phyloP scores from a whole-genome alignment of 352 stramenopile genomes.

The Aphanomyces astaci region DNA sequence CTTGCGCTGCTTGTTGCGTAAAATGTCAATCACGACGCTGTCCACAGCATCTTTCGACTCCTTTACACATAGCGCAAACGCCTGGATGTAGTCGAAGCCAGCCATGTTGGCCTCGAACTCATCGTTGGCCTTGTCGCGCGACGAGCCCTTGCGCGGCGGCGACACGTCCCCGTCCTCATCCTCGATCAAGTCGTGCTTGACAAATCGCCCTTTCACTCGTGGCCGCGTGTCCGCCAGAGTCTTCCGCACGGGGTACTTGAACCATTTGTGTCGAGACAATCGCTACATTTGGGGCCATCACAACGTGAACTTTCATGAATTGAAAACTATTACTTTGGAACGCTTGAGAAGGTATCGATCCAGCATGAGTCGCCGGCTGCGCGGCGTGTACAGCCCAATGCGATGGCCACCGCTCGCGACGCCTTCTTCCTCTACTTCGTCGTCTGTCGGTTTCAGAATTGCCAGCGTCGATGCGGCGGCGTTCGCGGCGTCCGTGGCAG shows the following conservation, averaged over 20 bases:
- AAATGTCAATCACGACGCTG: constrained; percentile 15
- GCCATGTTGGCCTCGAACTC: not conserved
- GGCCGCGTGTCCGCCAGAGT: constrained; percentile 18
- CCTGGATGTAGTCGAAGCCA: constrained; percentile 23
- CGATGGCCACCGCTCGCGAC: not conserved
- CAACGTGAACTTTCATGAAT: too few species aligned
- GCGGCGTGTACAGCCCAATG: constrained; percentile 22
- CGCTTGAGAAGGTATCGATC: constrained; percentile 22
- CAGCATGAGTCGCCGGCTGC: constrained; percentile 18
- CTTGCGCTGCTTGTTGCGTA: constrained; percentile 12
- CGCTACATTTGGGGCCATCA: too few species aligned
- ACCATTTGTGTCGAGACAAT: constrained; percentile 18
- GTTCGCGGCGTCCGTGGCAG: not conserved
- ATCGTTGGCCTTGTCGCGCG: not conserved
- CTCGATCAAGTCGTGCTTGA: constrained; percentile 19
- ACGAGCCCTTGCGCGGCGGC: not conserved
- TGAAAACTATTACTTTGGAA: constrained; percentile 20
- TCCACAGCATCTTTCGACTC: constrained; percentile 11
- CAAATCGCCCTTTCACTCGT: constrained; percentile 19
- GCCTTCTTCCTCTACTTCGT: not conserved
- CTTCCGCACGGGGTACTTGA: constrained; percentile 22
- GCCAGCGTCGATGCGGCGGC: not conserved
- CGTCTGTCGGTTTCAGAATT: not conserved
- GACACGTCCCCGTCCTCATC: not conserved
- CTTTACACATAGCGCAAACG: constrained; percentile 20